phyloP scores from a whole-genome alignment of 768 basidiomycete species.

The Nidularia sp. region DNA sequence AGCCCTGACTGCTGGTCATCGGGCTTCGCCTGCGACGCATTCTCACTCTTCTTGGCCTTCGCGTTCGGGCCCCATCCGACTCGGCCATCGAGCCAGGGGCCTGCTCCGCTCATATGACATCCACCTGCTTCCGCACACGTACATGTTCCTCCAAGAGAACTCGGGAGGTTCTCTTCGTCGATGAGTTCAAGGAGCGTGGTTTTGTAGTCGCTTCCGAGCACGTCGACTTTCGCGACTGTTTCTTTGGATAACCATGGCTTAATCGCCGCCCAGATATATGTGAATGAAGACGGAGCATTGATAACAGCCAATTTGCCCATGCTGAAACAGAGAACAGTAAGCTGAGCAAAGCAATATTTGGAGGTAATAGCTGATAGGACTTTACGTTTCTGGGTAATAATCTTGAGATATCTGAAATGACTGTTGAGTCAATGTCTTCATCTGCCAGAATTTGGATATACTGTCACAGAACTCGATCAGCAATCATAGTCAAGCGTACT shows the following conservation, averaged over 20 bases:
- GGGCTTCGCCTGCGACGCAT: background rate
- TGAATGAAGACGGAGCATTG: conserved; percentile 71
- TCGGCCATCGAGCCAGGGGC: conserved; percentile 69
- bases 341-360: background rate
- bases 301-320: conserved; percentile 72
- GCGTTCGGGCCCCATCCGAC: conserved; percentile 42
- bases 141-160: conserved; percentile 60
- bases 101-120: conserved; percentile 59
- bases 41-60: conserved; percentile 4
- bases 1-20: background rate
- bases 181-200: conserved; percentile 53
- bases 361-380: background rate
- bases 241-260: conserved; percentile 74
- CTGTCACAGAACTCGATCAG: background rate
- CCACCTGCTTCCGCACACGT: conserved; percentile 52
- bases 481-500: background rate
- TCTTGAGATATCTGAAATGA: conserved; percentile 77
- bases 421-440: conserved; percentile 56
- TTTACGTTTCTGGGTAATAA: conserved; percentile 72
- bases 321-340: conserved; percentile 26
- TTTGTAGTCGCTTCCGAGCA: conserved; percentile 60
- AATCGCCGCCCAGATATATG: conserved; percentile 66
- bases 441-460: conserved; percentile 65
- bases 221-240: conserved; percentile 62
- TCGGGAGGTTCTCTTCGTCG: conserved; percentile 62